phyloP scores from a whole-genome alignment of 768 basidiomycete species.

The Amanita rimosa region DNA sequence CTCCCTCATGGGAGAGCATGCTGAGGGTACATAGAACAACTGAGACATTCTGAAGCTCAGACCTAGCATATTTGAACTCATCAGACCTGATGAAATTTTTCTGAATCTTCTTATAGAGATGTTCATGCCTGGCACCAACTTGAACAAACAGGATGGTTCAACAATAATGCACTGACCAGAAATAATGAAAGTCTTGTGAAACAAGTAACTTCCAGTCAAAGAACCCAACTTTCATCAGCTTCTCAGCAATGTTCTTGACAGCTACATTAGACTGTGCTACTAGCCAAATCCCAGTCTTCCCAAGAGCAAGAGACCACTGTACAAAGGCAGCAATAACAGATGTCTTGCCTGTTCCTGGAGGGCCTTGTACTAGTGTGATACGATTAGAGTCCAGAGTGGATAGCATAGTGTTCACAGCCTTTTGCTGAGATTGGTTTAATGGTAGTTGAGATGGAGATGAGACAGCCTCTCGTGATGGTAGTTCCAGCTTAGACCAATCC shows the following conservation, averaged over 20 bases:
- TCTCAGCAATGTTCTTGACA: constrained; percentile 84
- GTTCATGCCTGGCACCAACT: constrained; percentile 55
- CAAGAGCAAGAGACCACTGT: constrained; percentile 27
- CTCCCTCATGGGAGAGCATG: constrained; percentile 47
- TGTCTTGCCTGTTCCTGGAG: constrained; percentile 66
- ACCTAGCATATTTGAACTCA: constrained; percentile 16
- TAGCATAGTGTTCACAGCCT: constrained; percentile 37
- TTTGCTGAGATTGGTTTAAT: constrained; percentile 36
- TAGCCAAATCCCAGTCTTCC: constrained; percentile 55
- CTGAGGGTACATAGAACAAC: constrained; percentile 69
- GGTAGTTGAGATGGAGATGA: neutral
- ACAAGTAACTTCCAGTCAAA: constrained; percentile 55
- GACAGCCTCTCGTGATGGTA: neutral
- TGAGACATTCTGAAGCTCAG: constrained; percentile 25
- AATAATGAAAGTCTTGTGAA: constrained; percentile 51
- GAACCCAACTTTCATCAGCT: constrained; percentile 46
- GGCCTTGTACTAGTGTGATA: constrained; percentile 38
- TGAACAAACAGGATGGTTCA: constrained; percentile 2
- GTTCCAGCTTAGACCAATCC: constrained; percentile 18
- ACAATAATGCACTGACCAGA: constrained; percentile 37
- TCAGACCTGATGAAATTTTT: constrained; percentile 42
- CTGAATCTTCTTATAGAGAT: constrained; percentile 45
- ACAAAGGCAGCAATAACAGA: constrained; percentile 62
- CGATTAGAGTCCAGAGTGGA: constrained; percentile 22
- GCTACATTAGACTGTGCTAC: constrained; percentile 82